Evolutionary conservation across 768 basidiomycete genomes (phyloP).

Genomic region (Cystofilobasidium bisporidii): DNA sequence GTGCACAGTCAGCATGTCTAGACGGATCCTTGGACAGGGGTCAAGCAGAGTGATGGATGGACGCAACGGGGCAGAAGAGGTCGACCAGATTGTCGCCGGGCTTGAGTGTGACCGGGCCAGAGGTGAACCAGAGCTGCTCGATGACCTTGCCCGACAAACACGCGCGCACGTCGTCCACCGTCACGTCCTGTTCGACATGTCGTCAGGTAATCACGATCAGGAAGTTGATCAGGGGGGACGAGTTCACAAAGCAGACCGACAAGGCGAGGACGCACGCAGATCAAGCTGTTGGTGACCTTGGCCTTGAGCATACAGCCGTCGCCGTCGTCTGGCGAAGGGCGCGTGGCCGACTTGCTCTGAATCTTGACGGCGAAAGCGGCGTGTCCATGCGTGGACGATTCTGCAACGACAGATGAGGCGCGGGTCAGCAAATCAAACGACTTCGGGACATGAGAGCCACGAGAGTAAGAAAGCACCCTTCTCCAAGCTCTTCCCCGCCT

Average conservation of each 20-base stretch:
- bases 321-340: slow-evolving; percentile 46
- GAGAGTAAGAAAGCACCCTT: slow-evolving; percentile 34
- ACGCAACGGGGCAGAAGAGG: slow-evolving; percentile 65
- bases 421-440: not conserved
- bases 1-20: too few species aligned
- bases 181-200: slow-evolving; percentile 50
- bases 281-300: slow-evolving; percentile 55
- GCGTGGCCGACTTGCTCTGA: slow-evolving; percentile 43
- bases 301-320: slow-evolving; percentile 60
- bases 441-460: not conserved
- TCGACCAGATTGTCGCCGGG: slow-evolving; percentile 54
- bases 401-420: slow-evolving; percentile 40
- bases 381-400: slow-evolving; percentile 60
- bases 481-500: slow-evolving; percentile 31
- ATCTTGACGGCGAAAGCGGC: slow-evolving; percentile 54
- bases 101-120: slow-evolving; percentile 44
- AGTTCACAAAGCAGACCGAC: too few species aligned
- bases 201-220: too few species aligned
- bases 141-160: slow-evolving; percentile 55
- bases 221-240: too few species aligned
- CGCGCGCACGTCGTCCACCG: slow-evolving; percentile 55
- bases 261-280: slow-evolving; percentile 61
- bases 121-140: slow-evolving; percentile 53
- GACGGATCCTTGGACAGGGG: too few species aligned
- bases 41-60: slow-evolving; percentile 8